Evolutionary conservation across 495 filamentous ascomycete genomes (phyloP).

Genomic region (Lasiosphaeria miniovina): DNA sequence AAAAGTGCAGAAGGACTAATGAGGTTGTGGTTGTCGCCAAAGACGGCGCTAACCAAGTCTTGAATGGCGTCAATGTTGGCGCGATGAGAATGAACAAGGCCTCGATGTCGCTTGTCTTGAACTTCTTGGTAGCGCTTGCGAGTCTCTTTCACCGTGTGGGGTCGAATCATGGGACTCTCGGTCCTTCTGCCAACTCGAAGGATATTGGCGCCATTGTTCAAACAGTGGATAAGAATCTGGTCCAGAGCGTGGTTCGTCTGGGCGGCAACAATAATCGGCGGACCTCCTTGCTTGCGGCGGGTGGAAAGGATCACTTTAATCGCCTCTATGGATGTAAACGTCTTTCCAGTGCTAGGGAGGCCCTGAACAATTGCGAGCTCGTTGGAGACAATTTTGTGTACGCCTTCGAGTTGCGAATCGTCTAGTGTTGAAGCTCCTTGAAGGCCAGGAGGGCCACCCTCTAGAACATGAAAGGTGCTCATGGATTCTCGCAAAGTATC

Average conservation of each 20-base stretch:
- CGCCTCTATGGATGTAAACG: constrained; percentile 69
- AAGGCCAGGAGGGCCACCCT: constrained; percentile 20
- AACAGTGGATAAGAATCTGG: constrained; percentile 70
- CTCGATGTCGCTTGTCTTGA: constrained; percentile 21
- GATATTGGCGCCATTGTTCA: constrained; percentile 61
- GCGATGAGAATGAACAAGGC: constrained; percentile 24
- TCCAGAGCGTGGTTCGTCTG: constrained; percentile 95
- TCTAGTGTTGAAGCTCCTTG: constrained; percentile 54
- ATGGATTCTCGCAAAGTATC: constrained; percentile 2
- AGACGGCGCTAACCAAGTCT: constrained; percentile 46
- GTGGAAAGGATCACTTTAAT: constrained; percentile 65
- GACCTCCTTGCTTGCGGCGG: constrained; percentile 18
- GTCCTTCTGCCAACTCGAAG: constrained; percentile 79
- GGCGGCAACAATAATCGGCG: constrained; percentile 67
- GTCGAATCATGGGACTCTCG: constrained; percentile 59
- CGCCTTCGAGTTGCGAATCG: constrained; percentile 62
- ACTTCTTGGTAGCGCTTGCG: constrained; percentile 30
- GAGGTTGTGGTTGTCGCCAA: constrained; percentile 47
- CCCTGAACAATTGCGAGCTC: constrained; percentile 80
- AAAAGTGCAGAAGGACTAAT: constrained; percentile 46
- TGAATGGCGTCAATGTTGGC: constrained; percentile 37
- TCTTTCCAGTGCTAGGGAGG: constrained; percentile 90
- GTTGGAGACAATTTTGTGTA: constrained; percentile 69
- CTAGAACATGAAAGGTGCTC: constrained; percentile 17
- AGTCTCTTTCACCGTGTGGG: constrained; percentile 63